These are phyloP conservation scores for Backusella parvicylindrica DNA, from an alignment of 192 early-diverging fungal genomes.

Conservation along the genomic window DNA sequence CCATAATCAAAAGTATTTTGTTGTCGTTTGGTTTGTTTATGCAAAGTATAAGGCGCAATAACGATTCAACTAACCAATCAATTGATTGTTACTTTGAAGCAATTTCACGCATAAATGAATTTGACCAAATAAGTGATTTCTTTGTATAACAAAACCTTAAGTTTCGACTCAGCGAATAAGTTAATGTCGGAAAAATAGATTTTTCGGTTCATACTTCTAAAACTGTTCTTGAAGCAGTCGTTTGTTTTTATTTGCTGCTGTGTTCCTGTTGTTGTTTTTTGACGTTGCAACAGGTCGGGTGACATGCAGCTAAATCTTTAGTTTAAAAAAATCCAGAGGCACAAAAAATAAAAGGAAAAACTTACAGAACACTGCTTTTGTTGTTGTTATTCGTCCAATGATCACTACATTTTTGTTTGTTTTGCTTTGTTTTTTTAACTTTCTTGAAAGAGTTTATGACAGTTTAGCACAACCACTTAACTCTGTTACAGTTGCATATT, in stretches of 20 bases:
- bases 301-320: not conserved
- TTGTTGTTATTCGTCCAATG: not conserved
- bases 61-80: not conserved
- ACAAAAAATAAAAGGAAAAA: not conserved
- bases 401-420: constrained; percentile 1
- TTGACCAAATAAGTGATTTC: not conserved
- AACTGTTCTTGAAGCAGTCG: not conserved
- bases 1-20: not conserved
- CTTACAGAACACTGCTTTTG: not conserved
- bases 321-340: not conserved
- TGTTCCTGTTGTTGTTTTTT: not conserved
- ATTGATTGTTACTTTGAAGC: not conserved
- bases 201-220: not conserved
- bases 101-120: not conserved
- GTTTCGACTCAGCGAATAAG: not conserved
- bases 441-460: not conserved
- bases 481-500: not conserved
- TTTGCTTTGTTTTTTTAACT: not conserved
- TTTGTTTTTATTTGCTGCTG: not conserved
- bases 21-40: not conserved
- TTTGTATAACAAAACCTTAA: not conserved
- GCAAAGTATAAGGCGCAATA: not conserved
- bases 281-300: not conserved
- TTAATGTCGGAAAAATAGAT: not conserved
- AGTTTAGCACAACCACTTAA: not conserved